These are phyloP conservation scores for Plasmodium vinckei DNA, from an alignment of 169 alveolate genomes.

Conservation along the genomic window DNA sequence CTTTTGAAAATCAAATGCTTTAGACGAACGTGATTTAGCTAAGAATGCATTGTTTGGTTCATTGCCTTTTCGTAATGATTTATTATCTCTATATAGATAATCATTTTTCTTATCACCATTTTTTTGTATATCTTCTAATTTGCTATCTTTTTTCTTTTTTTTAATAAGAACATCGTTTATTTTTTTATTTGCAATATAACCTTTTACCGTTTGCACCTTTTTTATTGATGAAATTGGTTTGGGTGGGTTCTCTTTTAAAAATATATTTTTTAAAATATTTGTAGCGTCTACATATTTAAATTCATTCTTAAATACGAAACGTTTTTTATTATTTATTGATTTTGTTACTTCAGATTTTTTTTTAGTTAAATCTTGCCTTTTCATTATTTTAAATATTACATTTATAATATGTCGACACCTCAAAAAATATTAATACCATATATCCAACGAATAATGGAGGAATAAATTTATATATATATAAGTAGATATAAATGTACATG, in stretches of 20 bases:
- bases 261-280: slow-evolving; percentile 58
- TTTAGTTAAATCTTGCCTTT: slow-evolving; percentile 25
- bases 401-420: not conserved
- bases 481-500: not conserved
- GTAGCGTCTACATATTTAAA: slow-evolving; percentile 72
- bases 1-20: not conserved
- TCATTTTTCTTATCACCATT: slow-evolving; percentile 18
- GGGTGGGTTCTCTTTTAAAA: slow-evolving; percentile 36
- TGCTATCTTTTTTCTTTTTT: slow-evolving; percentile 7
- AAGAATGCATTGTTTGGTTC: not conserved
- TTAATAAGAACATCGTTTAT: slow-evolving; percentile 19
- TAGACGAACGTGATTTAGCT: slow-evolving; percentile 10
- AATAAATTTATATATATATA: not conserved
- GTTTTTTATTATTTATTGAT: slow-evolving; percentile 18
- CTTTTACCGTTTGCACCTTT: slow-evolving; percentile 25
- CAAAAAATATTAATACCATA: no score
- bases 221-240: slow-evolving; percentile 28
- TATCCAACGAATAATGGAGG: no score
- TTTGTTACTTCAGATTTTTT: slow-evolving; percentile 43
- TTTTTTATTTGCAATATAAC: slow-evolving; percentile 34
- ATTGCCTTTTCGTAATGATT: slow-evolving; percentile 6
- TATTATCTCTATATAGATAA: slow-evolving; percentile 4
- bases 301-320: slow-evolving; percentile 57
- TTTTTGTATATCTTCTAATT: slow-evolving; percentile 1
- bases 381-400: slow-evolving; percentile 19